These are phyloP conservation scores for Rhizophagus prolifer DNA, from an alignment of 192 early-diverging fungal species.

Conservation along the genomic window DNA sequence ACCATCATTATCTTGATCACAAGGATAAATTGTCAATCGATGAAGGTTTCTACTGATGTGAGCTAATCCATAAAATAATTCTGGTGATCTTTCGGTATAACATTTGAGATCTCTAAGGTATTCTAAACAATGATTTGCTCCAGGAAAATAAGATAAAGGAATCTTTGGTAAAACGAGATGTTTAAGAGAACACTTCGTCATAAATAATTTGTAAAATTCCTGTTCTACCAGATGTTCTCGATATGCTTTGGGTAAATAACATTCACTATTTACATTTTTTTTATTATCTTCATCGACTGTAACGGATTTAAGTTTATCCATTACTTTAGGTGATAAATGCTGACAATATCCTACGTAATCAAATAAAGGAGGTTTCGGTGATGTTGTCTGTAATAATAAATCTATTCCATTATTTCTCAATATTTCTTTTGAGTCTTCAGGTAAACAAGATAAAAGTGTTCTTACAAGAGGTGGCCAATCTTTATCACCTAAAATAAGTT, in stretches of 20 bases:
- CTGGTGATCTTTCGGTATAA: slow-evolving; percentile 5
- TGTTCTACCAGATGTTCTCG: slow-evolving; percentile 4
- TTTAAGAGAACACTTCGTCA: slow-evolving; percentile 2
- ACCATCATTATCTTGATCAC: slow-evolving; percentile 12
- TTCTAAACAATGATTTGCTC: slow-evolving; percentile 1
- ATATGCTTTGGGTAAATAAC: not conserved
- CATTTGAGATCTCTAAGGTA: slow-evolving; percentile 1
- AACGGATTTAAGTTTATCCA: not conserved
- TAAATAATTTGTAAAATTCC: slow-evolving; percentile 21
- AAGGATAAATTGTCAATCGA: slow-evolving; percentile 6
- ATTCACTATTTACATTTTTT: not conserved
- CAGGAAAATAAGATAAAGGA: slow-evolving; percentile 14
- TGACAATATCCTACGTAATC: slow-evolving; percentile 17
- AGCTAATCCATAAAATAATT: slow-evolving; percentile 23
- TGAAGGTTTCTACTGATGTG: not conserved
- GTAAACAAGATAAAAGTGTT: slow-evolving; percentile 12
- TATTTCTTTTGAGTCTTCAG: slow-evolving; percentile 6
- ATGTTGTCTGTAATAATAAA: not conserved
- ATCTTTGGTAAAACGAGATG: slow-evolving; percentile 8
- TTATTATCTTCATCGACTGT: not conserved
- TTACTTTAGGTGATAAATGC: not conserved
- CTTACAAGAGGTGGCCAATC: not conserved
- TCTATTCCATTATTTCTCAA: slow-evolving; percentile 18
- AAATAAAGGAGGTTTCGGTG: not conserved
- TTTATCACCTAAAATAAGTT: not conserved